These are phyloP conservation scores for Trichoderma aggressivum DNA, from an alignment of 2,329 filamentous ascomycete genomes.

Conservation along the genomic window DNA sequence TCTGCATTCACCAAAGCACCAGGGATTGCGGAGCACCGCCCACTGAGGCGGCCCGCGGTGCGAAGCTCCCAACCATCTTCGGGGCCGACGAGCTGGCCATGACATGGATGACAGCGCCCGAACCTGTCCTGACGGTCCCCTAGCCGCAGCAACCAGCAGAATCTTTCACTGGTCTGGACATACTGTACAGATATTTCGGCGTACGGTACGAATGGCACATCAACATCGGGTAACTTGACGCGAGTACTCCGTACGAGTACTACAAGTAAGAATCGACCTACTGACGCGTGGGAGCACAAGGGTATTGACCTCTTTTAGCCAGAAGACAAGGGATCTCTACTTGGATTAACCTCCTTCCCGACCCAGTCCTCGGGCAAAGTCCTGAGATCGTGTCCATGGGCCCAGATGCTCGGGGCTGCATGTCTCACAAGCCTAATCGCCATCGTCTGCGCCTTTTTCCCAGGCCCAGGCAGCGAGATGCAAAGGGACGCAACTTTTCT, in stretches of 20 bases:
- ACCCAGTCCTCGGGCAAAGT: slow-evolving; percentile 1
- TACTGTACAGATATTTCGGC: background rate
- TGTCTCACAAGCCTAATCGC: background rate
- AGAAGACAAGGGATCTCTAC: background rate
- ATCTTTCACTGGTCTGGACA: background rate
- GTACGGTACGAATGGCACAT: background rate
- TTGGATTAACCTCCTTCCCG: slow-evolving; percentile 4
- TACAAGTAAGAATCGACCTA: background rate
- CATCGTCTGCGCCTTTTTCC: background rate
- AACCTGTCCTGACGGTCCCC: background rate
- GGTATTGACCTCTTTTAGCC: background rate
- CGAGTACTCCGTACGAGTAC: background rate
- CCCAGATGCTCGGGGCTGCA: background rate
- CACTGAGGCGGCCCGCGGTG: slow-evolving; percentile 1
- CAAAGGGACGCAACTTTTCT: background rate
- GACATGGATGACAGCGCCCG: background rate
- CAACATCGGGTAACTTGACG: background rate
- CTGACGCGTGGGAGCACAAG: background rate
- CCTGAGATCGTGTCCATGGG: background rate
- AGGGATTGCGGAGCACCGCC: background rate
- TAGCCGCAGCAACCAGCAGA: background rate
- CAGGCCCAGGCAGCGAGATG: background rate
- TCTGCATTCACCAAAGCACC: background rate
- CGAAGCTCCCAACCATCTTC: background rate
- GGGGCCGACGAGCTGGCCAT: background rate